Percentiles rank a stretch among this genome's conserved stretches.
phyloP scores from a whole-genome alignment of 176 grass and related monocot species.

The Tillandsia leiboldiana region DNA sequence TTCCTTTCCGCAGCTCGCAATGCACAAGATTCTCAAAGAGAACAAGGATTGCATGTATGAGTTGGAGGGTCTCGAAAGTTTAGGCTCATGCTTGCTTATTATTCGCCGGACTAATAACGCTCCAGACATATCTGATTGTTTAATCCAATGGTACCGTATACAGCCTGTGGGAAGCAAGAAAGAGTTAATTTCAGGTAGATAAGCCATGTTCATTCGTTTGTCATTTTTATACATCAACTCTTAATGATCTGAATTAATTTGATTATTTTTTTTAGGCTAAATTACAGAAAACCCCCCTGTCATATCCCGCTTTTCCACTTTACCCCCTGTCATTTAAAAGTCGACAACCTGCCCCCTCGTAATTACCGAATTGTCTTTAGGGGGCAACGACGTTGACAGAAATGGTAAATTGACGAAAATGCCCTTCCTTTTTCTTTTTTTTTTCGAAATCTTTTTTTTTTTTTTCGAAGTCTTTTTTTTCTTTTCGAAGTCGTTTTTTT shows the following conservation, averaged over 20 bases:
- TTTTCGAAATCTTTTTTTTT: no score
- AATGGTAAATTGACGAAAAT: no score
- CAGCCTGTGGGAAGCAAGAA: constrained; percentile 59
- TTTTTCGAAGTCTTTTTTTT: no score
- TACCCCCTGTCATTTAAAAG: no score
- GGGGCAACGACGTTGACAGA: no score
- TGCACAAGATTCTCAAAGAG: constrained; percentile 38
- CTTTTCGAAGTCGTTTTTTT: no score
- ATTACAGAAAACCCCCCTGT: no score
- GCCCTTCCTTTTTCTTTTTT: no score
- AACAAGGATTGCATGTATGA: constrained; percentile 28
- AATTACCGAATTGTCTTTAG: no score
- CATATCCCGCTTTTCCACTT: no score
- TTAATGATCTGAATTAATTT: not conserved
- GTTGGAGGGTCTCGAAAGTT: constrained; percentile 69
- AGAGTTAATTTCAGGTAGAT: constrained; percentile 79
- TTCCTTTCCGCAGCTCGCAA: constrained; percentile 36
- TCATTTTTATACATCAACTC: not conserved
- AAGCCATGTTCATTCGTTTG: constrained; percentile 5
- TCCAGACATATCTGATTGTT: constrained; percentile 51
- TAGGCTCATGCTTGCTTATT: constrained; percentile 65
- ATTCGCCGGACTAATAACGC: constrained; percentile 23
- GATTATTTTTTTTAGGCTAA: not conserved
- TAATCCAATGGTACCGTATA: constrained; percentile 74
- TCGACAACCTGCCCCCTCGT: no score